Evolutionary conservation across 2,329 filamentous ascomycete genomes (phyloP), one percentile per base, ranked within the genome.

Genomic region (Colletotrichum brevisporum): DNA sequence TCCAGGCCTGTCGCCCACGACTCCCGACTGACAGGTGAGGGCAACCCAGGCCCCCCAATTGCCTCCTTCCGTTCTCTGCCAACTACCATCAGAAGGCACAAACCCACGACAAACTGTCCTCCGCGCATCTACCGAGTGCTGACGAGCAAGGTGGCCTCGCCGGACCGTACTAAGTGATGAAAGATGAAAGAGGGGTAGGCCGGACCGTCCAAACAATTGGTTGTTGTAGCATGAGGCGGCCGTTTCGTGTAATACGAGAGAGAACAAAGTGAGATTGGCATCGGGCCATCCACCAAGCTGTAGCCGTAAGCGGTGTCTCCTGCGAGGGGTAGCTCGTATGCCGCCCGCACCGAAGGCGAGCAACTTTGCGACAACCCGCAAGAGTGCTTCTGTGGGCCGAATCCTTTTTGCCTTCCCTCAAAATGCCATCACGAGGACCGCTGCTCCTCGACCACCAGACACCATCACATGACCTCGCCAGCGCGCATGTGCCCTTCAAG

Each of bases 241-340:
- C 31, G 62, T 69, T 71, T 63, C 56, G 56, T 55, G 56, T 50
- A 71, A 57, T 50, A 58, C 51, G 64, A 58, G 74, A 72, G 76
- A 77, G 57, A 72, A 67, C 61, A 74, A 80, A 83, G 81, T 80
- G 81, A 82, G 82, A 81, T 82, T 81, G 82, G 81, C 83, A 79
- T 83, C 79, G 80, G 51, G 80, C 83, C 82, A 84, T 86, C 84
- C 83, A 84, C 78, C 78, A 79, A 82, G 80, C 83, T 80, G 76
- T 83, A 81, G 81, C 85, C 84, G 84, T 83, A 81, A 82, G 81
- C 74, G 75, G 76, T 72, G 76, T 79, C 76, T 78, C 75, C 76
- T 73, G 74, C 74, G 76, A 76, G 78, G 76, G 79, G 77, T 78
- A 77, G 77, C 78, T 77, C 77, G 74, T 74, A 72, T 74, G 75